These are phyloP conservation scores for Colletotrichum aenigma DNA, from an alignment of 2,329 filamentous ascomycete genomes.

Conservation along the genomic window DNA sequence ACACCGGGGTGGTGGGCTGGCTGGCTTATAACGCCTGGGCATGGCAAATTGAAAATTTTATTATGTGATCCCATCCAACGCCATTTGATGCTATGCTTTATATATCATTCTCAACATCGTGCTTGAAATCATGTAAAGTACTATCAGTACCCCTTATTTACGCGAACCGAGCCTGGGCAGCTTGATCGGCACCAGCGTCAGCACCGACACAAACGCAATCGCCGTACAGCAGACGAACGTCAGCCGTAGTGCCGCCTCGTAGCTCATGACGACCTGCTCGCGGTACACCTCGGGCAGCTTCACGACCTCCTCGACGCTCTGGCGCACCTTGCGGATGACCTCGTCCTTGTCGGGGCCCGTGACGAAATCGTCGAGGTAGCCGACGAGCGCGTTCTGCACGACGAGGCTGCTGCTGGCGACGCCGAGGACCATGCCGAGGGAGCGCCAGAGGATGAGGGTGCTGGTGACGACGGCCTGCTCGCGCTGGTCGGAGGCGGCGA, in stretches of 20 bases:
- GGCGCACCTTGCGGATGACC: conserved; percentile 56
- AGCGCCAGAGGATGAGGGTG: conserved; percentile 74
- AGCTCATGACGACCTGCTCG: conserved; percentile 60
- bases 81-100: neutral
- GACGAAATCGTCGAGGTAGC: conserved; percentile 64
- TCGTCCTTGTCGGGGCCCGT: conserved; percentile 60
- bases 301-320: conserved; percentile 59
- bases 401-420: conserved; percentile 74
- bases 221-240: conserved; percentile 48
- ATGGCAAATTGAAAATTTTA: conserved; percentile 6
- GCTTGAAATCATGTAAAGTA: neutral
- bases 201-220: conserved; percentile 52
- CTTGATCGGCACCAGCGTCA: conserved; percentile 55
- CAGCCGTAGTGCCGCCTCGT: conserved; percentile 53
- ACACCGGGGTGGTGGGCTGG: neutral
- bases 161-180: conserved; percentile 56
- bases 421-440: conserved; percentile 75
- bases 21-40: neutral
- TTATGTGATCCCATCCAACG: neutral
- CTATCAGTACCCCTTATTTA: conserved; percentile 30
- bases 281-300: conserved; percentile 47
- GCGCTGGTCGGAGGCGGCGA: conserved; percentile 61
- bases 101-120: neutral
- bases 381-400: conserved; percentile 71
- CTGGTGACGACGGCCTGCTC: conserved; percentile 73